A percentile compares a stretch with the other conserved stretches of the same genome.
Conservation (phyloP, 768 basidiomycete species). For the Pleurotus platypus region DNA sequence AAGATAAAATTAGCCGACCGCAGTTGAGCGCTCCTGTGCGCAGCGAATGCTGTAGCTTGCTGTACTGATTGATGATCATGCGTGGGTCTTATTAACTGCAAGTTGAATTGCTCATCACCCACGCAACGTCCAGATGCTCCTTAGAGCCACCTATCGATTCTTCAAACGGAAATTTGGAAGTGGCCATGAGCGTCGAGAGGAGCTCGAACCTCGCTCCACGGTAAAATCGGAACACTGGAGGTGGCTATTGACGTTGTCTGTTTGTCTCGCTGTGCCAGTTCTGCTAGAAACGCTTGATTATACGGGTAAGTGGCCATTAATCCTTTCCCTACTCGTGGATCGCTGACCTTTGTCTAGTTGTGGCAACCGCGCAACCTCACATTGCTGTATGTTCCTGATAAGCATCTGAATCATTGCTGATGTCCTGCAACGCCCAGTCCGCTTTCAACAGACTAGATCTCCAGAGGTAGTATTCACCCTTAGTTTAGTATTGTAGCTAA, state of each 20-base stretch:
- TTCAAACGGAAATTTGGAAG: too few relatives aligned
- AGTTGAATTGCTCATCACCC: too few relatives aligned
- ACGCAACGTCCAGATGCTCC: too few relatives aligned
- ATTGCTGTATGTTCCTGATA: conserved; percentile 36
- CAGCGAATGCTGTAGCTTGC: too few relatives aligned
- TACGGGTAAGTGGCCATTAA: conserved; percentile 1
- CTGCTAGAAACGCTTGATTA: conserved; percentile 27
- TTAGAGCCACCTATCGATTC: too few relatives aligned
- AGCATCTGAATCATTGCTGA: not conserved
- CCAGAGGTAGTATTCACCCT: not conserved
- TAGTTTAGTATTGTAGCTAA: not conserved
- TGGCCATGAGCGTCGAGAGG: too few relatives aligned
- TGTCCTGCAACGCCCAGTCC: conserved; percentile 1
- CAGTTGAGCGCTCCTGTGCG: too few relatives aligned
- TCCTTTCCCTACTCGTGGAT: too few relatives aligned
- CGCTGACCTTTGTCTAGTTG: conserved; percentile 25
- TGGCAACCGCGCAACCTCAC: conserved; percentile 48
- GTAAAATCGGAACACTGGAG: not conserved
- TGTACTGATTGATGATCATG: too few relatives aligned
- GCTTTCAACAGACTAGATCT: conserved; percentile 9
- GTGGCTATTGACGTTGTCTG: conserved; percentile 17
- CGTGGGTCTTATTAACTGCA: too few relatives aligned
- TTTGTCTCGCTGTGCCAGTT: conserved; percentile 37
- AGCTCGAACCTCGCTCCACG: too few relatives aligned
- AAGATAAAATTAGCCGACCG: too few relatives aligned